phyloP scores from a whole-genome alignment of 345 rosid species.

The Citropsis articulata region DNA sequence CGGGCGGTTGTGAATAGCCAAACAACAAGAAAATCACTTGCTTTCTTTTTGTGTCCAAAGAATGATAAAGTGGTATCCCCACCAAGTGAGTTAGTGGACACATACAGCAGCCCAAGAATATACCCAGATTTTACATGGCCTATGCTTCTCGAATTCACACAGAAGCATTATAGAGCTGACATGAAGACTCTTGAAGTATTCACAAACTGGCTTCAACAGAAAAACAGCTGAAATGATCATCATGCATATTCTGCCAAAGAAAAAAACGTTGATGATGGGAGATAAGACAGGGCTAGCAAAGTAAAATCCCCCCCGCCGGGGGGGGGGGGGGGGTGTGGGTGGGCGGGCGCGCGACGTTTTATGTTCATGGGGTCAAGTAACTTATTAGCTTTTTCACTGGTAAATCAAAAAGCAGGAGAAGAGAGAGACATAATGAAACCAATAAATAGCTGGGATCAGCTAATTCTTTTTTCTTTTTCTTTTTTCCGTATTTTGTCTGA shows the following conservation, averaged over 20 bases:
- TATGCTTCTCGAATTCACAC: conserved; percentile 74
- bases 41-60: conserved; percentile 89
- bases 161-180: conserved; percentile 87
- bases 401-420: conserved; percentile 12
- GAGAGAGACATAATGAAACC: conserved; percentile 12
- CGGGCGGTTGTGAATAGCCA: conserved; percentile 86
- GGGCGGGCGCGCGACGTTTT: neutral
- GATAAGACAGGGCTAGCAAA: conserved; percentile 6
- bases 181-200: conserved; percentile 76
- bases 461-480: neutral
- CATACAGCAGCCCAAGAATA: conserved; percentile 42
- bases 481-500: conserved; percentile 18
- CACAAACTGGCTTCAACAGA: conserved; percentile 55
- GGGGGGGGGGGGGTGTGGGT: neutral
- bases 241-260: conserved; percentile 12
- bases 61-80: conserved; percentile 75
- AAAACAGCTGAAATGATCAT: conserved; percentile 26
- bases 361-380: conserved; percentile 21
- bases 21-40: conserved; percentile 85
- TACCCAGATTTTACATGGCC: conserved; percentile 94
- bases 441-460: conserved; percentile 26
- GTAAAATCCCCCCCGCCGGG: neutral
- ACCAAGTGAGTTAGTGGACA: conserved; percentile 64
- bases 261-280: conserved; percentile 23
- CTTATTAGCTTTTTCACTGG: conserved; percentile 12